Evolutionary conservation across 176 grass and related monocot species (phyloP).

Genomic region (Bothriochloa decipiens): DNA sequence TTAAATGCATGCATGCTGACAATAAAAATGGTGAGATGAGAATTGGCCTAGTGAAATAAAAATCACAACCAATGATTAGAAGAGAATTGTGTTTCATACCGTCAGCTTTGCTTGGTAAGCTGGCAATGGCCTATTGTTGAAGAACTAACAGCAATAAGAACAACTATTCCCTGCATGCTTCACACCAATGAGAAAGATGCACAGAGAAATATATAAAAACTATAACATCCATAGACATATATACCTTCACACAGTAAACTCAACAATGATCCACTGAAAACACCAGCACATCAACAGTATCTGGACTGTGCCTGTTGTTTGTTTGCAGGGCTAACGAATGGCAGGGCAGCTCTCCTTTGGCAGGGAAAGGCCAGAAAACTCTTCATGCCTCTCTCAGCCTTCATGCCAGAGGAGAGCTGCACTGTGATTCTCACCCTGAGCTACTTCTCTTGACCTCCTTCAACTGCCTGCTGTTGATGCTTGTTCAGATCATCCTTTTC

Average conservation of each 20-base stretch:
- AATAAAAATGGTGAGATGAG: too few relatives aligned
- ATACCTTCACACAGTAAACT: conserved; percentile 24
- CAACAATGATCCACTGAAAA: neutral
- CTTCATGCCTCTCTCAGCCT: neutral
- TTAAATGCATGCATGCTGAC: too few relatives aligned
- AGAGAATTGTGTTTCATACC: neutral
- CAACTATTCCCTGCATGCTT: neutral
- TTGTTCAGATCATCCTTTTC: neutral
- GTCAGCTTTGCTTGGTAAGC: neutral
- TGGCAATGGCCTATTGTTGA: neutral
- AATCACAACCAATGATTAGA: neutral
- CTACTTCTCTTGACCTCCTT: neutral
- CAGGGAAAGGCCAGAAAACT: conserved; percentile 26
- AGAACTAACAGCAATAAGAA: conserved; percentile 7
- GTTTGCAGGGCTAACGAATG: conserved; percentile 50
- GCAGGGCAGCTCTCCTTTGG: conserved; percentile 96
- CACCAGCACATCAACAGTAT: neutral
- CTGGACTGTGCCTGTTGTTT: neutral
- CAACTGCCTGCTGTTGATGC: neutral
- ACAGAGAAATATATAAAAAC: neutral
- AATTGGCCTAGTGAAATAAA: too few relatives aligned
- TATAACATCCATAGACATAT: neutral
- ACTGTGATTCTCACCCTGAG: conserved; percentile 63
- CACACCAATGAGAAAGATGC: neutral
- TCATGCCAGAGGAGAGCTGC: conserved; percentile 64